Evolutionary conservation across 148 eudicot genomes (phyloP).

Genomic region (Beta vulgaris): DNA sequence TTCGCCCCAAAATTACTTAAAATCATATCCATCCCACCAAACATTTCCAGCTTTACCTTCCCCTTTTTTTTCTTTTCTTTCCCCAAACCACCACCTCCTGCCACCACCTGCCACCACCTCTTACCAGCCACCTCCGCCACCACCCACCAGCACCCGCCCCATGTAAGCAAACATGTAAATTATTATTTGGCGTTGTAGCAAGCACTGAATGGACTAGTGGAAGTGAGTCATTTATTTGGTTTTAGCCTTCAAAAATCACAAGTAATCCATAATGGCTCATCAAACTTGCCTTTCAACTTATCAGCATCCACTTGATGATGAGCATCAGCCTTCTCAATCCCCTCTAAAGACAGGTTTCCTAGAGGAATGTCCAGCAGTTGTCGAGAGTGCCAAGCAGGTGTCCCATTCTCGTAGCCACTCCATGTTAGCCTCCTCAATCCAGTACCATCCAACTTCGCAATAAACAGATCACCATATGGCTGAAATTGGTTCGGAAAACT

Average conservation of each 20-base stretch:
- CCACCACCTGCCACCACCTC: too few species aligned
- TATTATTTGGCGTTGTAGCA: too few species aligned
- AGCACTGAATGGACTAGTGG: too few species aligned
- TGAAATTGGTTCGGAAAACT: conserved; percentile 78
- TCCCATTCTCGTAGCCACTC: conserved; percentile 75
- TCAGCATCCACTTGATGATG: conserved; percentile 38
- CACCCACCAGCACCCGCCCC: too few species aligned
- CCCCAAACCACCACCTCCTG: too few species aligned
- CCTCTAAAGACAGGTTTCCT: conserved; percentile 22
- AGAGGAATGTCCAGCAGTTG: conserved; percentile 18
- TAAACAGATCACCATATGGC: conserved; percentile 72
- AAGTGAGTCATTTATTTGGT: too few species aligned
- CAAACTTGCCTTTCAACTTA: conserved; percentile 52
- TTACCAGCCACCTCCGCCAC: too few species aligned
- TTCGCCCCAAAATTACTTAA: too few species aligned
- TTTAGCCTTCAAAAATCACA: conserved; percentile 35
- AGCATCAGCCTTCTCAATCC: neutral
- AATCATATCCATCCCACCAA: too few species aligned
- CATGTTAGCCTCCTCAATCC: conserved; percentile 64
- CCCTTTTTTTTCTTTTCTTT: too few species aligned
- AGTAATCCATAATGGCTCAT: conserved; percentile 69
- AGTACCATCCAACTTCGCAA: conserved; percentile 63
- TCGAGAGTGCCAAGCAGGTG: conserved; percentile 62
- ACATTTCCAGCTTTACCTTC: too few species aligned
- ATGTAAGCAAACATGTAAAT: too few species aligned